Percentiles rank a stretch among this genome's conserved stretches.
phyloP scores from a whole-genome alignment of 164 flowering plant genomes.

The Hamamelis virginiana region DNA sequence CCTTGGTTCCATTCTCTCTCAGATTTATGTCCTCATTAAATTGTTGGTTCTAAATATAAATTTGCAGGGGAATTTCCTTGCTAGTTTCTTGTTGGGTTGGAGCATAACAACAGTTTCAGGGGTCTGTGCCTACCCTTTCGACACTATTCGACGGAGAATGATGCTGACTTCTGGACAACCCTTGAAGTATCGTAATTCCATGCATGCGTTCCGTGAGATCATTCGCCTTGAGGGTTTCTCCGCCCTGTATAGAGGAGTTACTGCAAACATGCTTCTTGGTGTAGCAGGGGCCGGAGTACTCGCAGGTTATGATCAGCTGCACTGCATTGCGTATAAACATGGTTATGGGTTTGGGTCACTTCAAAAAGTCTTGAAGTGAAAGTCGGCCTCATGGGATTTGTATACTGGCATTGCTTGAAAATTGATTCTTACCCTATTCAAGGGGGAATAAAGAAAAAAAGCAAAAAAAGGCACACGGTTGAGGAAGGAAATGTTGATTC shows the following conservation, averaged over 20 bases:
- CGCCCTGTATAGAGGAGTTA: constrained; percentile 75
- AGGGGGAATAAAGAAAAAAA: neutral
- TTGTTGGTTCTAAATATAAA: neutral
- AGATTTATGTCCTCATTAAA: neutral
- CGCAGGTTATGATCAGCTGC: constrained; percentile 85
- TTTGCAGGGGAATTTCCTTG: constrained; percentile 80
- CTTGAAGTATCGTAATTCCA: constrained; percentile 57
- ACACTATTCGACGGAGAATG: constrained; percentile 89
- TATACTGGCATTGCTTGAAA: neutral
- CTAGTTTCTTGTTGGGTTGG: constrained; percentile 93
- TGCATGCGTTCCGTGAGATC: constrained; percentile 78
- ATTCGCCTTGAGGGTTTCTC: constrained; percentile 67
- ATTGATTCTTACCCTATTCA: neutral
- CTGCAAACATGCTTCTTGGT: constrained; percentile 91
- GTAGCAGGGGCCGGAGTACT: constrained; percentile 98
- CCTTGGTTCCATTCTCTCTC: neutral
- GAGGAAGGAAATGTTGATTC: neutral
- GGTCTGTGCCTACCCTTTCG: constrained; percentile 93
- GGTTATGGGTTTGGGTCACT: constrained; percentile 40
- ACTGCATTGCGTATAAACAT: constrained; percentile 48
- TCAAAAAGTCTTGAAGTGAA: constrained; percentile 43
- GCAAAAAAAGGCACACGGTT: neutral
- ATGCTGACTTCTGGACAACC: constrained; percentile 97
- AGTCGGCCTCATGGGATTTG: neutral
- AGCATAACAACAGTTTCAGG: constrained; percentile 83